phyloP scores from a whole-genome alignment of 768 basidiomycete species.

The Boletus vinaceobasis region DNA sequence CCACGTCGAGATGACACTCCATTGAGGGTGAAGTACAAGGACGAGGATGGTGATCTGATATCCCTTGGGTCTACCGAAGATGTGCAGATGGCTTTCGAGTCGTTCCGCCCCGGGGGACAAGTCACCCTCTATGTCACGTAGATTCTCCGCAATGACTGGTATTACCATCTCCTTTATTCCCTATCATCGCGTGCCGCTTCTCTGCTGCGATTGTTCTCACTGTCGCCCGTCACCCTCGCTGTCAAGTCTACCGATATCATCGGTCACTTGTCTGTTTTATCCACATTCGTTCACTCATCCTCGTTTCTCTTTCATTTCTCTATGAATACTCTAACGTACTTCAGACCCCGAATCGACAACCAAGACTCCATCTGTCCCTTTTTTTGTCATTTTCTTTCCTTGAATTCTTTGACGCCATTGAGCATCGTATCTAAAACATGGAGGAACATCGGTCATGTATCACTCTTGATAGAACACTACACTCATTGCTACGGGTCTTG shows the following conservation, averaged over 20 bases:
- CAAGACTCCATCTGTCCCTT: constrained; percentile 2
- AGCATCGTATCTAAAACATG: constrained; percentile 30
- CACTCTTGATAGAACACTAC: constrained; percentile 34
- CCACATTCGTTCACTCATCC: constrained; percentile 23
- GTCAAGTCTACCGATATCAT: constrained; percentile 15
- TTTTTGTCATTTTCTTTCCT: constrained; percentile 11
- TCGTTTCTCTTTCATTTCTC: constrained; percentile 3
- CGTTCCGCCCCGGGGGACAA: constrained; percentile 73
- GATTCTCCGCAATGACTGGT: constrained; percentile 16
- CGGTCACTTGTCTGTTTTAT: constrained; percentile 10
- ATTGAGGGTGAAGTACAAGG: constrained; percentile 81
- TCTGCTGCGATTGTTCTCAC: constrained; percentile 13
- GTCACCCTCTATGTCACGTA: constrained; percentile 79
- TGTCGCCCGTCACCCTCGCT: neutral
- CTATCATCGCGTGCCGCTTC: constrained; percentile 1
- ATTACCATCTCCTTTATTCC: neutral
- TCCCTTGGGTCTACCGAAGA: constrained; percentile 88
- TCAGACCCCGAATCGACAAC: constrained; percentile 1
- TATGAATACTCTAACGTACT: constrained; percentile 20
- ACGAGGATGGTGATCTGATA: constrained; percentile 91
- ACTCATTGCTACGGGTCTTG: constrained; percentile 33
- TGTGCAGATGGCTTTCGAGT: constrained; percentile 91
- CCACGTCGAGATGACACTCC: constrained; percentile 77
- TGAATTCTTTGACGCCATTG: constrained; percentile 15
- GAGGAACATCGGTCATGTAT: constrained; percentile 37